Evolutionary conservation across 2,329 filamentous ascomycete species (phyloP), one percentile per base, ranked within the genome.

Genomic region (Cercospora sp.): DNA sequence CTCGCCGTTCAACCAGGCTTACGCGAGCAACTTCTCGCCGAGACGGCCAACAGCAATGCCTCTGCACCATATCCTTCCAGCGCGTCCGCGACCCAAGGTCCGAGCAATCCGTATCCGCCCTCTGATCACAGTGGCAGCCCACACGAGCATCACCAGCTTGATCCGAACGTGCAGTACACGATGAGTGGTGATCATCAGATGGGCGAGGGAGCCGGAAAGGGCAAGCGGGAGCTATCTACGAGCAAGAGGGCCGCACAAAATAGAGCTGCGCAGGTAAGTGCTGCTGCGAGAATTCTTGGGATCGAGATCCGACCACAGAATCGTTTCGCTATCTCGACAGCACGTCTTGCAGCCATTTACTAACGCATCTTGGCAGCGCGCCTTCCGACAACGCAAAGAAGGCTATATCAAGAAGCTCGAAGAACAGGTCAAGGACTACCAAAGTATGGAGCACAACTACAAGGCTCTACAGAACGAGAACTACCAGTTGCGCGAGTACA

Each of bases 381-480:
- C 95, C 51, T 99, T 99, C 81, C 92, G 95, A 51, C 94, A 98
- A 82, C 91, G 95, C 70, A 99, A 99, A 79, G 95, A 99, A 81
- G 92, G 92, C 57, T 97, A 99, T 79, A 99, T 99, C 80, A 96
- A 96, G 83, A 96, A 96, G 79, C 87, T 99, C 6, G 95, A 99
- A 81, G 91, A 95, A 77, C 92, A 98, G 78, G 93, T 97, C 62
- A 90, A 92, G 75, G 92, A 95, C 31, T 91, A 89, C 72, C 86
- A 88, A 73, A 86, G 88, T 18, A 87, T 97, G 80, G 91, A 93
- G 72, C 87, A 91, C 70, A 88, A 87, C 65, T 93, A 88, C 80
- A 95, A 96, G 79, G 83, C 86, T n/a, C 82, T 96, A 28, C 92
- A 97, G 77, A 85, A 87, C 30, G 94, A 99, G 79, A 97, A 97